These are phyloP conservation scores for Tremellales sp. DNA, from an alignment of 1,284 basidiomycete genomes.

Conservation along the genomic window DNA sequence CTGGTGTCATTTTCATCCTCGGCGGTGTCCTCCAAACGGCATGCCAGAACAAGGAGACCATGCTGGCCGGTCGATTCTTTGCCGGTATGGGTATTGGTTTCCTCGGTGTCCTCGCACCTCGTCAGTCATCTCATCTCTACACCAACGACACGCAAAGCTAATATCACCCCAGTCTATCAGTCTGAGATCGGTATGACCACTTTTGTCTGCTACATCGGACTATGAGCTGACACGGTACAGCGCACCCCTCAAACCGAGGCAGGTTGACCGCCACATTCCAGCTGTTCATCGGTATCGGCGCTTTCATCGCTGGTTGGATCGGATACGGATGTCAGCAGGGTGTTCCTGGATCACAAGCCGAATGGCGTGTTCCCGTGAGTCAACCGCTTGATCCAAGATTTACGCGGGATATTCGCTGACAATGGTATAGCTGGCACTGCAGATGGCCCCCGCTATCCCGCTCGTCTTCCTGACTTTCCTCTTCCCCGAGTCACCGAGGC, in stretches of 20 bases:
- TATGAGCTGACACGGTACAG: no score
- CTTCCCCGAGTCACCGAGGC: conserved; percentile 55
- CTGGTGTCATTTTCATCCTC: conserved; percentile 51
- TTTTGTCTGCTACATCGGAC: not conserved
- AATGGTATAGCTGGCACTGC: conserved; percentile 28
- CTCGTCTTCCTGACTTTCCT: conserved; percentile 56
- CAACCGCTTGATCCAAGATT: not conserved
- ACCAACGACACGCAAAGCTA: no score
- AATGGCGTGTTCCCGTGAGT: conserved; percentile 59
- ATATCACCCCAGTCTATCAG: conserved; percentile 50
- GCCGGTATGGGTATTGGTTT: conserved; percentile 50
- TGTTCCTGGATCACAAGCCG: conserved; percentile 29
- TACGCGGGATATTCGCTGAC: not conserved
- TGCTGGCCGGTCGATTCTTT: conserved; percentile 62
- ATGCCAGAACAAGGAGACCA: conserved; percentile 56
- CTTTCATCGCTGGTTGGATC: conserved; percentile 47
- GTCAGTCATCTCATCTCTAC: conserved; percentile 7
- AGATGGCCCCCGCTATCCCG: conserved; percentile 53
- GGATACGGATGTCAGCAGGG: conserved; percentile 48
- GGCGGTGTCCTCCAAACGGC: conserved; percentile 53
- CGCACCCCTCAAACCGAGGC: conserved; percentile 61
- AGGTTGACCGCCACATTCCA: conserved; percentile 61
- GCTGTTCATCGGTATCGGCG: conserved; percentile 55
- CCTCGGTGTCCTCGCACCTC: conserved; percentile 47
- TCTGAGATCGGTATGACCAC: conserved; percentile 52